Evolutionary conservation across 495 filamentous ascomycete species (phyloP).

Genomic region (Sporormia fimetaria): DNA sequence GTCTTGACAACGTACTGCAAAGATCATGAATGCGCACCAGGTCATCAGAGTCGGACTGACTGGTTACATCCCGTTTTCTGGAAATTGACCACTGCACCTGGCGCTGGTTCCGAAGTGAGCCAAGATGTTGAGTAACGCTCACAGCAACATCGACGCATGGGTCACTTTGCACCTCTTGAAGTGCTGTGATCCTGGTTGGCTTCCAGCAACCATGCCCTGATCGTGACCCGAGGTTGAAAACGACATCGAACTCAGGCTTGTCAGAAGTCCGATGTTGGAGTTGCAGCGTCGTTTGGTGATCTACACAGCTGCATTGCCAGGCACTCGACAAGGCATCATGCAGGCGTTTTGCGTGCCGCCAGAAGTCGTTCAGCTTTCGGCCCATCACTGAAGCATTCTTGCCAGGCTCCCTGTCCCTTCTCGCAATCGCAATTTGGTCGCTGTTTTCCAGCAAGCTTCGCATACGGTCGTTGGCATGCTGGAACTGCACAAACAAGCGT

Average conservation of each 20-base stretch:
- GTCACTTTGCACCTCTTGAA: slow-evolving; percentile 1
- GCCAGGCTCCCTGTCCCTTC: neutral
- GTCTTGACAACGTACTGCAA: slow-evolving; percentile 14
- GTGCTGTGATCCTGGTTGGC: slow-evolving; percentile 24
- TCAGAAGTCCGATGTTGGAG: slow-evolving; percentile 14
- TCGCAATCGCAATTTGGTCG: slow-evolving; percentile 6
- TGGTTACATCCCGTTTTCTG: neutral
- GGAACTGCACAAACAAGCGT: slow-evolving; percentile 23
- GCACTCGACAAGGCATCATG: slow-evolving; percentile 8
- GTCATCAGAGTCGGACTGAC: neutral
- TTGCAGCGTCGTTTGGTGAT: slow-evolving; percentile 5
- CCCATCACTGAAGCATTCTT: neutral
- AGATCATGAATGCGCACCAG: slow-evolving; percentile 15
- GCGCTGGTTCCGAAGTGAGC: neutral
- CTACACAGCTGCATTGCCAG: slow-evolving; percentile 7
- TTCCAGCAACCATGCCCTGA: slow-evolving; percentile 17
- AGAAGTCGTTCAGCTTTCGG: slow-evolving; percentile 20
- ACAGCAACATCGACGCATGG: neutral
- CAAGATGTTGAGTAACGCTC: neutral
- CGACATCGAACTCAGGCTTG: slow-evolving; percentile 24
- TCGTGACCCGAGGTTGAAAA: slow-evolving; percentile 11
- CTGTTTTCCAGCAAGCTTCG: slow-evolving; percentile 13
- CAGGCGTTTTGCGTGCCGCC: slow-evolving; percentile 24
- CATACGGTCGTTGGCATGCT: slow-evolving; percentile 13
- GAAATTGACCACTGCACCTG: neutral